These are phyloP conservation scores for Colletotrichum liaoningense DNA, from an alignment of 2,329 filamentous ascomycete genomes.

Conservation along the genomic window DNA sequence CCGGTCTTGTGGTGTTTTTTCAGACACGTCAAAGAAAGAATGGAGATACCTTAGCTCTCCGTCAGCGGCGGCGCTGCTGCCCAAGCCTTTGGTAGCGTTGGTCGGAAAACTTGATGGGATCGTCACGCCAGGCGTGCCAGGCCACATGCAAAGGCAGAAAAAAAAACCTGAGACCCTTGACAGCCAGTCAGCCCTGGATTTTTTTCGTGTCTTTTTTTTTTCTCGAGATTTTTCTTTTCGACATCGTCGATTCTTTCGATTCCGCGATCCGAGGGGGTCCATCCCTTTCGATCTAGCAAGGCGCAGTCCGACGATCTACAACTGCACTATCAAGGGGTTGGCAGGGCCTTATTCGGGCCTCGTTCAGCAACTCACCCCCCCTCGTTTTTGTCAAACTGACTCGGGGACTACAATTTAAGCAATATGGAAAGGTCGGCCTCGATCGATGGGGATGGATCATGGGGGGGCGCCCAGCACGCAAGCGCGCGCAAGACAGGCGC, in stretches of 20 bases:
- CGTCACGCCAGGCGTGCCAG: background rate
- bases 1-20: background rate
- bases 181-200: background rate
- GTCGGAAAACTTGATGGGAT: slow-evolving; percentile 1
- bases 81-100: slow-evolving; percentile 17
- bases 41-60: background rate
- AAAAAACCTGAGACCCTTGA: slow-evolving; percentile 8
- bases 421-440: background rate
- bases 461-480: slow-evolving; percentile 5
- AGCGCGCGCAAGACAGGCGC: background rate
- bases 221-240: background rate
- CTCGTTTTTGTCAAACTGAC: slow-evolving; percentile 4
- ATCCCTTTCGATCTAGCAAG: slow-evolving; percentile 18
- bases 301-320: slow-evolving; percentile 7
- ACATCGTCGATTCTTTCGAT: background rate
- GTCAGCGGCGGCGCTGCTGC: slow-evolving; percentile 29
- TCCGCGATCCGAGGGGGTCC: background rate
- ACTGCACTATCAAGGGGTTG: slow-evolving; percentile 1
- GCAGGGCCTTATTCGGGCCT: background rate
- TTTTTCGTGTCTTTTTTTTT: background rate
- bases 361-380: background rate
- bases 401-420: background rate
- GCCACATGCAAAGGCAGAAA: background rate
- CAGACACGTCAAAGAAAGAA: slow-evolving; percentile 16
- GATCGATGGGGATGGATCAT: background rate